phyloP scores from a whole-genome alignment of 73 alveolate genomes.

The Paramecium sexaurelia region DNA sequence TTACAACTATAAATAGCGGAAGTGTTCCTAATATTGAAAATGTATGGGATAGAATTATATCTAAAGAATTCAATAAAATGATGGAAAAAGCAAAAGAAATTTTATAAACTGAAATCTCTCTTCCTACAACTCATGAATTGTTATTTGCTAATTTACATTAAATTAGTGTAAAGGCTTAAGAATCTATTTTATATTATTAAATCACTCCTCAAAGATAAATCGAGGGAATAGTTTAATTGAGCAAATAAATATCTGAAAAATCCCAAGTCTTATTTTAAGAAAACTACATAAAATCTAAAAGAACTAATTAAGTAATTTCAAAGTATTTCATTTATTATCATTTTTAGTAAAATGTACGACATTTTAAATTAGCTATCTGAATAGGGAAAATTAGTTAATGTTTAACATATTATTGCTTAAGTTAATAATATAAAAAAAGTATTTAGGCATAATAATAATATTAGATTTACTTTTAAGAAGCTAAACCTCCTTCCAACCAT shows the following conservation, averaged over 20 bases:
- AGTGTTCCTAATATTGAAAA: slow-evolving; percentile 92
- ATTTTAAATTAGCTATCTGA: not conserved
- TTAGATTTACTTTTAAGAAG: slow-evolving; percentile 69
- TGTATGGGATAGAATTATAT: slow-evolving; percentile 95
- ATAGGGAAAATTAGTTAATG: not conserved
- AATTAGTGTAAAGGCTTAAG: slow-evolving; percentile 64
- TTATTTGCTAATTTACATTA: slow-evolving; percentile 56
- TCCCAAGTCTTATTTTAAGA: slow-evolving; percentile 37
- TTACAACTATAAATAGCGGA: slow-evolving; percentile 84
- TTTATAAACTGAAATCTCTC: not conserved
- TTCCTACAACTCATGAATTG: slow-evolving; percentile 59
- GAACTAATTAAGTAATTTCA: slow-evolving; percentile 30
- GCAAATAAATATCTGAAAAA: slow-evolving; percentile 63
- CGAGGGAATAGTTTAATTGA: not conserved
- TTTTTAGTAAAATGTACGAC: slow-evolving; percentile 28
- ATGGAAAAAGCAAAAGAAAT: slow-evolving; percentile 32
- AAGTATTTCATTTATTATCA: not conserved
- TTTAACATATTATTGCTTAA: not conserved
- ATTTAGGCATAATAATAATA: slow-evolving; percentile 35
- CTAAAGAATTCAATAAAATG: slow-evolving; percentile 70
- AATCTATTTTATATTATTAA: slow-evolving; percentile 59
- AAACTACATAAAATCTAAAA: slow-evolving; percentile 70
- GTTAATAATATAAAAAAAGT: slow-evolving; percentile 62
- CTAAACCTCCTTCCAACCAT: slow-evolving; percentile 69
- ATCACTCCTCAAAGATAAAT: slow-evolving; percentile 58